A percentile compares a stretch with the other conserved stretches of the same genome.
Evolutionary conservation across 2,329 filamentous ascomycete genomes (phyloP).

Genomic region (Albophoma yamanashiensis): DNA sequence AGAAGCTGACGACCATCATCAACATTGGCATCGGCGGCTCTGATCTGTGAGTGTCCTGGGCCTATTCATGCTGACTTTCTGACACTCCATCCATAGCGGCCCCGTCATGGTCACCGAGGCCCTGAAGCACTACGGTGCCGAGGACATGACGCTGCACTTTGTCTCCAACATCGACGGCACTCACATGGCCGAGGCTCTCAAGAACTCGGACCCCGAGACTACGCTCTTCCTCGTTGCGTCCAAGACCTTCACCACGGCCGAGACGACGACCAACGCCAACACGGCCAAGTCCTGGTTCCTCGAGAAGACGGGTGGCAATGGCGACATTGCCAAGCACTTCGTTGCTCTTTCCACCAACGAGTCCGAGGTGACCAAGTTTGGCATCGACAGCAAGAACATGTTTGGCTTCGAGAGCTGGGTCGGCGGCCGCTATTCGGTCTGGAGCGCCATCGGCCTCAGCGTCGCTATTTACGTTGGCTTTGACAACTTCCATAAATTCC

Average conservation of each 20-base stretch:
- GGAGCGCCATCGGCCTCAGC: slow-evolving; percentile 94
- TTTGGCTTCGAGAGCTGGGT: slow-evolving; percentile 99
- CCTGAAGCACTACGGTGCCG: slow-evolving; percentile 85
- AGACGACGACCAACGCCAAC: slow-evolving; percentile 96
- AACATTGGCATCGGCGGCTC: slow-evolving; percentile 98
- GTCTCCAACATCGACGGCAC: slow-evolving; percentile 99
- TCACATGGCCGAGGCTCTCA: slow-evolving; percentile 89
- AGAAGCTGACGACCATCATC: slow-evolving; percentile 92
- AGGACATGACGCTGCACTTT: slow-evolving; percentile 84
- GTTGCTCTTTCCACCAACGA: slow-evolving; percentile 96
- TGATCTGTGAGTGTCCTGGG: slow-evolving; percentile 65
- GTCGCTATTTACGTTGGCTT: slow-evolving; percentile 92
- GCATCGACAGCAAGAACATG: slow-evolving; percentile 99
- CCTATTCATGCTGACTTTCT: not conserved
- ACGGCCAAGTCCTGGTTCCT: slow-evolving; percentile 97
- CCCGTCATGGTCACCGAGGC: slow-evolving; percentile 99
- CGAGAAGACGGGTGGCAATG: slow-evolving; percentile 63
- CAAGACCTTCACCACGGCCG: slow-evolving; percentile 98
- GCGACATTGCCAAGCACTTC: slow-evolving; percentile 95
- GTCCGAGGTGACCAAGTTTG: slow-evolving; percentile 92
- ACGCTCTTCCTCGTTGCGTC: slow-evolving; percentile 98
- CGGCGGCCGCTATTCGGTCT: slow-evolving; percentile 94
- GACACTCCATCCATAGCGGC: slow-evolving; percentile 43
- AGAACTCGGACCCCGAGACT: slow-evolving; percentile 83
- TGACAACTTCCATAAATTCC: slow-evolving; percentile 96